Evolutionary conservation across 2,329 filamentous ascomycete species (phyloP), one percentile per base, ranked within the genome.

Genomic region (Aspergillus fumigatus): DNA sequence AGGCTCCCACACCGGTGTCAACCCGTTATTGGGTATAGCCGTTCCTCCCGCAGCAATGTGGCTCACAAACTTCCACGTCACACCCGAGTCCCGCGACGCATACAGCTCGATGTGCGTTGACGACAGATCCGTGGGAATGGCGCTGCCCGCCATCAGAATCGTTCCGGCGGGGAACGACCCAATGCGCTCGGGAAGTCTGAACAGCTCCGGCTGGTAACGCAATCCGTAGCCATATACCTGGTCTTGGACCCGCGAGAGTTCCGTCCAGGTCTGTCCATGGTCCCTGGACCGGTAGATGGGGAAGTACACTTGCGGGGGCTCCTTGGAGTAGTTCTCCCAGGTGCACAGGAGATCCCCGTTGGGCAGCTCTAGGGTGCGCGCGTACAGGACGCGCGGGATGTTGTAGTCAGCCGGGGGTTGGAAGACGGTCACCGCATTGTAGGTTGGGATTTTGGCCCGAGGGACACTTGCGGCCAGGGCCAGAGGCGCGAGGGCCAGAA

Each of bases 1-100:
- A 0, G 88, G 88, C 69, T 90, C 88, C 88, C 88, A 90, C 21
- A 90, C 84, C 0, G 87, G 85, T 0, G 85, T 87, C 40, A 84
- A 69, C 1, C 84, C 87, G 65, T 90, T 88, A 65, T 83, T 80
- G 3, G 86, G 82, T 0, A 76, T 65, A 2, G 86, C 85, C 49
- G 79, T 78, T n/a, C 85, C 85, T 35, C 87, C 88, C 1, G 76
- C 73, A 0, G 86, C 87, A 48, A 90, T 82, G 61, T 84, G 80
- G 57, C 82, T 86, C 52, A 89, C 81, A 62, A 89, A 90, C 27
- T 82, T 74, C 88, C 87, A 90, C 1, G 81, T 85, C 35, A 72
- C 63, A 6, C 86, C 88, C 48, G 75, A 73, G 66, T 90, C 85
- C 7, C 69, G 75, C 48, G 81, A 85, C 7, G 84, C 87, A 65